Conservation (phyloP, 2,329 filamentous ascomycete species). For the Fusarium neocosmosporiellum region DNA sequence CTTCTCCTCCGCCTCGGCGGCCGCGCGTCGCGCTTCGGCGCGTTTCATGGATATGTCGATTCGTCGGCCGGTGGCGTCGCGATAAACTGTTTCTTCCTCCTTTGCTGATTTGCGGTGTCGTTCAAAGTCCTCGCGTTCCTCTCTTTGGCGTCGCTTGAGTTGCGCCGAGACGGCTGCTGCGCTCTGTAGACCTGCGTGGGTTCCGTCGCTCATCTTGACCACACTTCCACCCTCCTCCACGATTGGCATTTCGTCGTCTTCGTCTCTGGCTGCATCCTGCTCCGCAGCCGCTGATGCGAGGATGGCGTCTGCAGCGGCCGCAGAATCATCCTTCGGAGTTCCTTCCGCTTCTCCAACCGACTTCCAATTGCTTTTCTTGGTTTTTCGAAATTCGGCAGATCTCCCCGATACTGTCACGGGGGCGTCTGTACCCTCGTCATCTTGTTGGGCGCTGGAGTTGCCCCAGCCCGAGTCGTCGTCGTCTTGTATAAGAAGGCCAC, state of each 20-base stretch:
- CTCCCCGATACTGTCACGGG: constrained; percentile 62
- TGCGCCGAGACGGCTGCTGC: constrained; percentile 81
- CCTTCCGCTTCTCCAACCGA: constrained; percentile 63
- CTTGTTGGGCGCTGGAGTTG: constrained; percentile 48
- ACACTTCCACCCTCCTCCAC: constrained; percentile 60
- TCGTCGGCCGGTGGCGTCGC: constrained; percentile 92
- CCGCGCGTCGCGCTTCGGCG: constrained; percentile 79
- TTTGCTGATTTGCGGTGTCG: constrained; percentile 55
- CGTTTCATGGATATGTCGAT: constrained; percentile 93
- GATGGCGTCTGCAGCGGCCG: constrained; percentile 80
- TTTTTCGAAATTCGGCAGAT: constrained; percentile 74
- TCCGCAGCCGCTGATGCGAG: constrained; percentile 79
- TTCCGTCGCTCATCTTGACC: constrained; percentile 85
- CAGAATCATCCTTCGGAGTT: constrained; percentile 54
- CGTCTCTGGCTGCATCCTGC: constrained; percentile 61
- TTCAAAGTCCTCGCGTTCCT: constrained; percentile 68
- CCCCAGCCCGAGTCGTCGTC: constrained; percentile 70
- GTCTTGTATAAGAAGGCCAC: constrained; percentile 73
- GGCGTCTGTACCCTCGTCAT: constrained; percentile 67
- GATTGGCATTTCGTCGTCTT: constrained; percentile 61
- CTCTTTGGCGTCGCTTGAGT: constrained; percentile 72
- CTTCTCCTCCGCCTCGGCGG: constrained; percentile 76
- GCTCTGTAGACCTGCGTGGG: constrained; percentile 86
- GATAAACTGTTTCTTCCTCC: constrained; percentile 88
- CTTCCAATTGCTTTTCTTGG: constrained; percentile 87